Conservation (phyloP, 1,139 yeast species). For the Saccharomyces hybrid region DNA sequence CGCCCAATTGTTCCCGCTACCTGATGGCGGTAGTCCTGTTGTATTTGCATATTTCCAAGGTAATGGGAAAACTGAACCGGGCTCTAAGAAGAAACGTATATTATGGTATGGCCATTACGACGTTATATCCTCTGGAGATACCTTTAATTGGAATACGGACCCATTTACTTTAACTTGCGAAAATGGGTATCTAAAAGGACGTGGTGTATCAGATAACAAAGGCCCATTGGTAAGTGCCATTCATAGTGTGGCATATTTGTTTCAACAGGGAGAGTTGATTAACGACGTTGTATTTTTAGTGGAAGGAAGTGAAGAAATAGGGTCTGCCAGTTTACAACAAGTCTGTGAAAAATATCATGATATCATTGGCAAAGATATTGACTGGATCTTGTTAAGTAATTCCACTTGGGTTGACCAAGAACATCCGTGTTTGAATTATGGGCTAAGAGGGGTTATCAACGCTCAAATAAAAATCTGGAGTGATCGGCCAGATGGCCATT, state of each 20-base stretch:
- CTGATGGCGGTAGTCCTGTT: constrained; percentile 68
- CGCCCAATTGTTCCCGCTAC: constrained; percentile 64
- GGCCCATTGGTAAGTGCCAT: constrained; percentile 90
- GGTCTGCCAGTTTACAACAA: constrained; percentile 75
- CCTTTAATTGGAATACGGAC: constrained; percentile 62
- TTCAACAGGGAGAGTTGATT: constrained; percentile 44
- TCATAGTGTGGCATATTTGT: constrained; percentile 74
- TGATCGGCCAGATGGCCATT: constrained; percentile 80
- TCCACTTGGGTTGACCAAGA: constrained; percentile 90
- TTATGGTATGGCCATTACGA: constrained; percentile 96
- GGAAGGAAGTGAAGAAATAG: constrained; percentile 95
- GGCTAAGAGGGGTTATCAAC: constrained; percentile 84
- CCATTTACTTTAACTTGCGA: constrained; percentile 70
- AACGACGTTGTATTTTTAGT: constrained; percentile 75
- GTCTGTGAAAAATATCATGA: constrained; percentile 46
- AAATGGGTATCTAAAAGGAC: constrained; percentile 81
- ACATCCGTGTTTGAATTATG: constrained; percentile 88
- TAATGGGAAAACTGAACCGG: constrained; percentile 20
- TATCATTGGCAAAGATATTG: constrained; percentile 57
- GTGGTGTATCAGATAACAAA: constrained; percentile 92
- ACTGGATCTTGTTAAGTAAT: constrained; percentile 84
- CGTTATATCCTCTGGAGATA: constrained; percentile 65
- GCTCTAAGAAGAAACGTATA: constrained; percentile 36
- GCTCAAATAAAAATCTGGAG: constrained; percentile 64
- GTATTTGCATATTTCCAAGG: constrained; percentile 66